Base-by-base conservation (phyloP, 305 asterid genomes). In the Andrographis paniculata region DNA sequence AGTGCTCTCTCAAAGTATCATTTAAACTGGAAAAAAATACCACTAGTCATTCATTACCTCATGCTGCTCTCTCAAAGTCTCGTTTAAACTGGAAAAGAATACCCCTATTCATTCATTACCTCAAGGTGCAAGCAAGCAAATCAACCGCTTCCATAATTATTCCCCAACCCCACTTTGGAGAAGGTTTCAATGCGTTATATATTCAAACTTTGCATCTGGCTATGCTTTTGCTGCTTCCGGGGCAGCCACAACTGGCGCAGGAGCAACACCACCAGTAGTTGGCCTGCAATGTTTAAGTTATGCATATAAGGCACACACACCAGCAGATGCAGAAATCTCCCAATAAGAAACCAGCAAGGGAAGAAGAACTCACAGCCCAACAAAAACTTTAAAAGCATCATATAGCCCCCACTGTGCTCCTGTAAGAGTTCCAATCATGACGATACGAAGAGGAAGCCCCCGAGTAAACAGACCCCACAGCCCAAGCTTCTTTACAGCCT, bases 391-490 rank as follows among this genome's bases (percentile, higher is more conserved):
- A 76, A 87, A 87, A 44, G 96, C 96, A 54, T 87, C 96, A 60
- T 87, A 87, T 69, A 87, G 65, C 61, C 96, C 96, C 96, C 96
- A 87, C 61, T 87, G 96, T 21, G 94, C 94, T 27, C 96, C 96
- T 0, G 96, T 83, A 41, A 87, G 94, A 48, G 96, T 87, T 61
- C 94, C 96, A 55, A 87, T 83, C 94, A 87, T 83, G 66, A 87
- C 93, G 41, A 87, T 87, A 70, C 96, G 94, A 16, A 87, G 94
- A 54, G 94, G 96, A 59, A 86, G 93, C 16, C 96, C 96, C 9
- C 96, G 80, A n/a, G 94, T 86, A 60, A 79, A 80, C 43, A 87
- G 93, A 64, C 96, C 94, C 83, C 35, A 40, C 38, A 87, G 38
- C 18, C 96, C 96, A 14, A 87, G 55, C 70, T 87, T 78, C 74